Percentiles rank a stretch among this genome's conserved stretches.
phyloP scores from a whole-genome alignment of 2,329 filamentous ascomycete species.

The Xylaria sp. region DNA sequence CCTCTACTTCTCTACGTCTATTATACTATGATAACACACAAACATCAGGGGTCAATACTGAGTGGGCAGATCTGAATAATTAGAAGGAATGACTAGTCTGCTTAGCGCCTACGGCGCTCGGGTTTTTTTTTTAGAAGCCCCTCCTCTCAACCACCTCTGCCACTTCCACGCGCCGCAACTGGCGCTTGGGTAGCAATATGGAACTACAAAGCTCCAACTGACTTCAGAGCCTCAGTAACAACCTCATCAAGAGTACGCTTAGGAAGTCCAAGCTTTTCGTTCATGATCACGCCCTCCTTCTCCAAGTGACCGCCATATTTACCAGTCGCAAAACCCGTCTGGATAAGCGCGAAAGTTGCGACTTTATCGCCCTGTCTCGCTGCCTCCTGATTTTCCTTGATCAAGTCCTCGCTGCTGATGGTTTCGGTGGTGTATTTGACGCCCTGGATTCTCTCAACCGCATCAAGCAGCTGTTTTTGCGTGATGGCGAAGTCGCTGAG shows the following conservation, averaged over 20 bases:
- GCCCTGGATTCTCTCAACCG: conserved; percentile 60
- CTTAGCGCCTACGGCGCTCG: too few species aligned
- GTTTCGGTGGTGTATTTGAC: conserved; percentile 50
- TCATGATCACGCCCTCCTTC: conserved; percentile 49
- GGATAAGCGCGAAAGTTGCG: conserved; percentile 47
- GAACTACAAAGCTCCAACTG: conserved; percentile 22
- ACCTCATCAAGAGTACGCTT: conserved; percentile 44
- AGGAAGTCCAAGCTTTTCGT: conserved; percentile 46
- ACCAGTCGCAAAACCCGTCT: conserved; percentile 49
- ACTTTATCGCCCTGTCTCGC: conserved; percentile 40
- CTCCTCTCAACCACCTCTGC: too few species aligned
- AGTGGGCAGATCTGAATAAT: too few species aligned
- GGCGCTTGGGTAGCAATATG: not conserved
- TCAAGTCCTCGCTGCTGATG: conserved; percentile 44
- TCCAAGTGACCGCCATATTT: conserved; percentile 49
- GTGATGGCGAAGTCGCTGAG: conserved; percentile 50
- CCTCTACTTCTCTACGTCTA: too few species aligned
- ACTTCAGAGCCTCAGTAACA: conserved; percentile 36
- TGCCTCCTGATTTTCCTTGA: conserved; percentile 47
- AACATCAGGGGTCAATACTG: too few species aligned
- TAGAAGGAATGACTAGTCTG: too few species aligned
- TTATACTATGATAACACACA: too few species aligned
- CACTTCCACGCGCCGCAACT: too few species aligned
- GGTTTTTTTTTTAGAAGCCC: too few species aligned
- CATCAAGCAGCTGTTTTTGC: conserved; percentile 54